Base-by-base conservation (phyloP, 306 rosid species). In the Abrus precatorius region DNA sequence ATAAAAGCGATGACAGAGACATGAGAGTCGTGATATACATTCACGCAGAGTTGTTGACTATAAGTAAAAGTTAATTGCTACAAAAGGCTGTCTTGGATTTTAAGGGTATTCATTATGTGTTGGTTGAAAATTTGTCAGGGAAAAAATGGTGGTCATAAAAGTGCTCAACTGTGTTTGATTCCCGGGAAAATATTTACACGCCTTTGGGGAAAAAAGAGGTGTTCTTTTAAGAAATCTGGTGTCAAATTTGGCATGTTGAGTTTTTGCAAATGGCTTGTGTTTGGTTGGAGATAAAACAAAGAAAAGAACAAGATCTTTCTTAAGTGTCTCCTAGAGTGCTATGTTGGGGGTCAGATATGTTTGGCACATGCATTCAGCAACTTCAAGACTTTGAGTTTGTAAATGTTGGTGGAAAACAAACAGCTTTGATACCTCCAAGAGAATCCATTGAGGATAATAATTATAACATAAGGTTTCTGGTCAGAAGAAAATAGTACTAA, bases 311-410 rank as follows among this genome's bases (percentile, higher is more conserved):
- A 71, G 70, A 66, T 38, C 67, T 27, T 44, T 44, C 20, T 14
- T 44, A 33, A 40, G n/a, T 44, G 74, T 60, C 77, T 84, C 27
- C 11, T 55, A 69, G 40, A 67, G 72, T 84, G 83, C 38, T 87
- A 82, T 77, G 85, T 68, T 88, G 78, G 79, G 78, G 56, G 54
- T 64, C 84, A 75, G 79, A 77, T 72, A 64, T 69, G 85, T 78
- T 48, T 50, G 75, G 69, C 89, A 88, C 91, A 87, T 87, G 88
- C 84, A 78, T 70, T 84, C 14, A 80, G 54, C 47, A 91, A 79
- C 69, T 87, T 76, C 91, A 76, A 84, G 89, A 83, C 84, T 80
- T 78, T 74, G 80, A 80, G 13, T 72, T 71, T 50, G 73, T 84
- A 82, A 80, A 86, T 67, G 70, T 80, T 84, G 83, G 65, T 82